Base-by-base conservation (phyloP, 208 protist genomes). In the Dictyostelium gargantuum region DNA sequence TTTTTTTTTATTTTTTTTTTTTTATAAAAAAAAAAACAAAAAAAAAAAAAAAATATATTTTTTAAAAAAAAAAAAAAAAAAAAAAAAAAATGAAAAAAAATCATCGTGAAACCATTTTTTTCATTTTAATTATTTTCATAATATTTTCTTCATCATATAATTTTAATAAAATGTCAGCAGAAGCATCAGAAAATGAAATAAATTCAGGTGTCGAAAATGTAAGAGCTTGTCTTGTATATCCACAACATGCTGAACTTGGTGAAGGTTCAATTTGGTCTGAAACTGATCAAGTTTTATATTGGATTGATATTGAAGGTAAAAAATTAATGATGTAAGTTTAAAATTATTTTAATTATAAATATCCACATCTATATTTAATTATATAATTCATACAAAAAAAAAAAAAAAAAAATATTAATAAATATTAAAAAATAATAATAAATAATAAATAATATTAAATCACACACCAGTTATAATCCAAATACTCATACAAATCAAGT, bases 281-380 rank as follows among this genome's bases (percentile, higher is more conserved):
- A 40, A 1, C 52, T 6, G 72, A 70, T 32, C 5, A 79, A 50
- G 46, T 80, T 42, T 35, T 81, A 29, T 81, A 91, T 84, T 89
- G 81, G 79, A 46, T 93, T 66, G 77, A 91, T 44, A 89, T 93
- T 29, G 79, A 81, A 40, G 77, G 86, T 15, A 79, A 32, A 32
- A 61, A 91, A 80, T 72, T 91, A 68, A 38, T 56, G 42, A 42
- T 76, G 61, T 85, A 75, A 61, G 29, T 81, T 40, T 17, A 56
- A 56, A 56, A 48, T 50, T 13, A 48, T 29, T 79, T 52, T 32
- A 23, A 2, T 32, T 21, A 32, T 17, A n/a, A 32, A 8, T 79
- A 11, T 26, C 11, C 8, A 6, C 4, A 8, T 48, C 44, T 11
- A 48, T 50, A 50, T 10, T 50, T 50, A n/a, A n/a, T n/a, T n/a